Conservation (phyloP, 192 early-diverging fungal genomes). For the Backusella sp. region DNA sequence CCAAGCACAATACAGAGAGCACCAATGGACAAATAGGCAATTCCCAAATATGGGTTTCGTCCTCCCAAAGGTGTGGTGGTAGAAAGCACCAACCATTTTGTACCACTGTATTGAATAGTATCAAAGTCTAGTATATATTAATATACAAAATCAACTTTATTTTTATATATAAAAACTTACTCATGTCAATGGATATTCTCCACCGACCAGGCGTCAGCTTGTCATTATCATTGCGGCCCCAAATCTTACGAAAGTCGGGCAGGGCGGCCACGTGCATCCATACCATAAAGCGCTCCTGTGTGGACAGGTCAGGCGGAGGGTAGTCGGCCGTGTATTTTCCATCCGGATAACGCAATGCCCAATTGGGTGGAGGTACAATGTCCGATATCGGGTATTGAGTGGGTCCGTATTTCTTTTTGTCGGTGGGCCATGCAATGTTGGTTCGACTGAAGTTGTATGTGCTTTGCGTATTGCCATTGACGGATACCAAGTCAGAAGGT, state of each 20-base stretch:
- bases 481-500: conserved; percentile 17
- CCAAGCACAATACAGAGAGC: conserved; percentile 82
- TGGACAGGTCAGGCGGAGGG: conserved; percentile 62
- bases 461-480: background rate
- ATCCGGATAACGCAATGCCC: conserved; percentile 65
- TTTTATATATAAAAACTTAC: conserved; percentile 42
- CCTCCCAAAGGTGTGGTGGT: conserved; percentile 94
- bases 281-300: conserved; percentile 82
- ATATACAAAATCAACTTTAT: background rate
- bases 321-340: conserved; percentile 41
- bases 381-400: conserved; percentile 52
- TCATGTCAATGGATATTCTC: conserved; percentile 66
- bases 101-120: conserved; percentile 79
- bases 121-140: conserved; percentile 64
- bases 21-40: conserved; percentile 90
- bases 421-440: conserved; percentile 85
- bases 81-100: conserved; percentile 90
- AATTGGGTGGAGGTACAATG: conserved; percentile 85
- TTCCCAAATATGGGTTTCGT: conserved; percentile 90
- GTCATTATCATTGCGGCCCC: conserved; percentile 66
- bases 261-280: conserved; percentile 97
- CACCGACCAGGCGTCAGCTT: conserved; percentile 68
- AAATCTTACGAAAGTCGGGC: conserved; percentile 92
- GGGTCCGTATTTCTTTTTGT: conserved; percentile 70
- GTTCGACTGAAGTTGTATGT: conserved; percentile 57